These are phyloP conservation scores for Xylariomycetidae sp. DNA, from an alignment of 2,329 filamentous ascomycete genomes.

Conservation along the genomic window DNA sequence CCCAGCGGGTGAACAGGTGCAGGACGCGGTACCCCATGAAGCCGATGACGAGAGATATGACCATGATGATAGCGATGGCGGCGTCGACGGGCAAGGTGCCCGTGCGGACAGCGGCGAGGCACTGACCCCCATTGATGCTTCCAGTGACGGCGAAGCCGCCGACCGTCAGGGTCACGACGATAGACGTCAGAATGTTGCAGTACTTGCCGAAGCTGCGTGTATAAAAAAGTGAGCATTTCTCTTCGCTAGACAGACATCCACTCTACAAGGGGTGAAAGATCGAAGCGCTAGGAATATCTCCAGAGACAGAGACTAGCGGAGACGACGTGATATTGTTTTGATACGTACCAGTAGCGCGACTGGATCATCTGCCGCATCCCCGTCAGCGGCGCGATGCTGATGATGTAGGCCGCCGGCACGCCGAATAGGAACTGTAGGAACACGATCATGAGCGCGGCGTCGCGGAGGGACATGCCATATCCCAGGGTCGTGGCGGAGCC, in stretches of 20 bases:
- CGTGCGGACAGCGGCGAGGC: conserved; percentile 42
- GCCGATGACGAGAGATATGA: conserved; percentile 48
- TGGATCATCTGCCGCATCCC: conserved; percentile 57
- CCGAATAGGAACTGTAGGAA: conserved; percentile 54
- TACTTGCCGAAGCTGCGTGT: not conserved
- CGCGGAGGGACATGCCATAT: conserved; percentile 43
- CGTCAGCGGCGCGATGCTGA: conserved; percentile 49
- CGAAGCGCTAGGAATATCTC: too few species aligned
- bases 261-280: too few species aligned
- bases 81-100: conserved; percentile 45
- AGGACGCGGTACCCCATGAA: conserved; percentile 51
- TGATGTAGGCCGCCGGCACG: conserved; percentile 50
- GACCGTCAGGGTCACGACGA: conserved; percentile 48
- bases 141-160: conserved; percentile 54
- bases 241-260: conserved; percentile 38
- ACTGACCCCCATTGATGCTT: conserved; percentile 52
- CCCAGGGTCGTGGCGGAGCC: conserved; percentile 16
- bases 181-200: conserved; percentile 11
- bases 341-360: conserved; percentile 57
- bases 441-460: conserved; percentile 52
- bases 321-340: too few species aligned
- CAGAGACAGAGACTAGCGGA: too few species aligned
- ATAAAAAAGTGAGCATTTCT: too few species aligned
- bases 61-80: conserved; percentile 52
- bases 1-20: conserved; percentile 51